Base-by-base conservation (phyloP, 805 yeast genomes). In the Priceomyces castillae region DNA sequence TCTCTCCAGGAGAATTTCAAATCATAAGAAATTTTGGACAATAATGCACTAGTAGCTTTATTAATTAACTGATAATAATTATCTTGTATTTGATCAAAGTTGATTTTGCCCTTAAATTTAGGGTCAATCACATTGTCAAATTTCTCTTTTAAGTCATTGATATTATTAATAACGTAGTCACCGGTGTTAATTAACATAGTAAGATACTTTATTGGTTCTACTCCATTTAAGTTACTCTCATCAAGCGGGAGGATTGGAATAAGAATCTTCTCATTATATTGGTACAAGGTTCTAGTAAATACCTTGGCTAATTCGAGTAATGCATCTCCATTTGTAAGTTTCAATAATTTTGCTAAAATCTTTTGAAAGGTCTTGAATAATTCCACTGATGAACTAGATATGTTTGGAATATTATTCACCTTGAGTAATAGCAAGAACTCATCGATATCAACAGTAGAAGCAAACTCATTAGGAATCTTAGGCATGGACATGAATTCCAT, bases 371-470 rank as follows among this genome's bases (percentile, higher is more conserved):
- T 66, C 54, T 89, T 78, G 62, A 94, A 90, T 26, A 94, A 64
- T 51, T 92, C 97, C 1, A 95, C 88, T 9, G 96, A 86, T 0
- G 96, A 86, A 30, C 84, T 87, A 7, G 94, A 71, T 12, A 94
- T 90, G 54, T 83, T 78, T 4, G 84, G 78, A 7, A 77, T 71
- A 31, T 74, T 76, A 28, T 74, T 67, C 11, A 67, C 73, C 41
- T 70, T 69, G 15, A 71, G 65, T 5, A 69, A 67, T 3, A 68
- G 65, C n/a, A 59, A 53, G 16, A 71, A 47, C 48, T 69, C 62
- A 53, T 64, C 44, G 3, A 46, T 46, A 17, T 38, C 47, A 30
- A 35, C 40, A 7, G 38, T 44, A 33, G 42, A 44, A 40, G 47
- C 43, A 37, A 67, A 61, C 40, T 74, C 73, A 41, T 62, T 47